These are phyloP conservation scores for Atkinsonella texensis DNA, from an alignment of 2,329 filamentous ascomycete species.

Conservation along the genomic window DNA sequence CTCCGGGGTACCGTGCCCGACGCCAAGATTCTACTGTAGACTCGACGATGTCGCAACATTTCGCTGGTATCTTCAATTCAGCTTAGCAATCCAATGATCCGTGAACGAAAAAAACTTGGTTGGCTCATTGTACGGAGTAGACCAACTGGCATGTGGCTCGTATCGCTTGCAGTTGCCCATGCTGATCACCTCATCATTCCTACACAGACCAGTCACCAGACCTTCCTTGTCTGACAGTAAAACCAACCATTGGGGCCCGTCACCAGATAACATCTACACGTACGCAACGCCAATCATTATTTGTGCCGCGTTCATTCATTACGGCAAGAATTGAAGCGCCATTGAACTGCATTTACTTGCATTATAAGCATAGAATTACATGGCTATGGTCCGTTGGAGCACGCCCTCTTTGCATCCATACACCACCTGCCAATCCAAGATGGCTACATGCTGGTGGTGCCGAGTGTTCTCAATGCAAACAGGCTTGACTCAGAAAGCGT, in stretches of 20 bases:
- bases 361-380: neutral
- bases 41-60: too few species aligned
- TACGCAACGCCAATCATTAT: neutral
- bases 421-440: neutral
- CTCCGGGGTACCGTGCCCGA: too few species aligned
- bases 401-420: neutral
- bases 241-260: neutral
- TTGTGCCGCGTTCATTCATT: neutral
- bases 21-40: too few species aligned
- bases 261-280: neutral
- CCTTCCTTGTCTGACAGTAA: neutral
- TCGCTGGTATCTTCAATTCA: too few species aligned
- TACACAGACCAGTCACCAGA: neutral
- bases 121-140: neutral
- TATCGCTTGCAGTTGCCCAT: neutral
- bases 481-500: neutral
- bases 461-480: neutral
- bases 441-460: neutral
- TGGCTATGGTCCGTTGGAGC: neutral
- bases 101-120: too few species aligned
- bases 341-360: neutral
- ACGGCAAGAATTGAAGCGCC: neutral
- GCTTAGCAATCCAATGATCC: too few species aligned
- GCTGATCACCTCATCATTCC: neutral
- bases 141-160: neutral